Evolutionary conservation across 148 eudicot genomes (phyloP), one percentile per base, ranked within the genome.

Genomic region (Pouteria glomerata): DNA sequence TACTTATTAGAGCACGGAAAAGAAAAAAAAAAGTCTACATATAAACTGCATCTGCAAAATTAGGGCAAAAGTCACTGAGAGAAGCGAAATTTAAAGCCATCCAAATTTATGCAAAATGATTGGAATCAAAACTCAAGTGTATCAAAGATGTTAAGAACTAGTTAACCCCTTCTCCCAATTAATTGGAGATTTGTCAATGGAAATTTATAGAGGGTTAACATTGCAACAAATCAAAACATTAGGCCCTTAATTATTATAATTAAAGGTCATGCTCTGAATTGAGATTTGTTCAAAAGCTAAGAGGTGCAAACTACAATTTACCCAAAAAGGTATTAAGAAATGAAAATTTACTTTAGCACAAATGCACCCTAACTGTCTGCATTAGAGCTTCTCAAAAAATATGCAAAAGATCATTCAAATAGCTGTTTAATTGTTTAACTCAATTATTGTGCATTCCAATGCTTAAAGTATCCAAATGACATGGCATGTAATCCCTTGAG

Each of bases 21-120:
- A n/a, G 61, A 59, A 35, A n/a, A 69, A 59, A 35, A 30, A 16
- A 50, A 55, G 45, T 30, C 62, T 19, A n/a, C 57, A 27, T n/a
- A 61, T 33, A 1, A 41, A 65, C 48, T 60, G 41, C 41, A 60
- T 61, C 69, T 61, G 73, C 55, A 75, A 59, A 48, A 35, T 41
- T n/a, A 37, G 41, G 21, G 57, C 5, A 15, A 29, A 44, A 41
- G 27, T 61, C 24, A 26, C 45, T 29, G 63, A 29, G 31, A 74
- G 2, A 50, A 26, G 34, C 5, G 8, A 63, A 27, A 44, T 15
- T 47, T 23, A 26, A 33, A 47, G 14, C 5, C 53, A 47, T 18
- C 55, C 16, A 57, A 66, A 35, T 3, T 4, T 21, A 74, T 41
- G 63, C 31, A n/a, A n/a, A n/a, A 47, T 48, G 37, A 56, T 41